Conservation (phyloP, 179 eudicot species). For the Amaranthus tricolor region DNA sequence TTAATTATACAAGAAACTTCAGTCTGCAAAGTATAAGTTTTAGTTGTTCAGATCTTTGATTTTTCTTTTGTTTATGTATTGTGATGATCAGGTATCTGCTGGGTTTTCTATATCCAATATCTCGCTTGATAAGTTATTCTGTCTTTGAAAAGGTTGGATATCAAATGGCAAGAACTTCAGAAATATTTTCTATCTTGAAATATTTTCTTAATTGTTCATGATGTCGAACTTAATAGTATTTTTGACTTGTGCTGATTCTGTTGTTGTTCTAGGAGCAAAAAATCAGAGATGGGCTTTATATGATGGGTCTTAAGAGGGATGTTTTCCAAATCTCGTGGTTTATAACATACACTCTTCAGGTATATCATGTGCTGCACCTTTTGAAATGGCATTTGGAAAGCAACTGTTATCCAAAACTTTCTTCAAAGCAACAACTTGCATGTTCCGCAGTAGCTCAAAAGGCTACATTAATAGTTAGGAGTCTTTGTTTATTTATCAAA, state of each 20-base stretch:
- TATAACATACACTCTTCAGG: constrained; percentile 86
- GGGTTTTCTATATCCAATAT: constrained; percentile 97
- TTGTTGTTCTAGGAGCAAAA: constrained; percentile 74
- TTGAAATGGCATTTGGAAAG: not conserved
- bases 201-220: not conserved
- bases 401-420: not conserved
- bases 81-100: constrained; percentile 68
- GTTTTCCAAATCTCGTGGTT: constrained; percentile 90
- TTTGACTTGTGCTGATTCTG: constrained; percentile 3
- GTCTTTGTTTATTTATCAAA: not conserved
- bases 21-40: not conserved
- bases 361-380: constrained; percentile 22
- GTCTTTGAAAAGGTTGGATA: constrained; percentile 86
- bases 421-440: no score
- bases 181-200: not conserved
- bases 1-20: constrained; percentile 9
- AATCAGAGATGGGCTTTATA: constrained; percentile 96
- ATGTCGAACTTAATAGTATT: not conserved
- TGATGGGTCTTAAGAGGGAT: constrained; percentile 95
- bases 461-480: not conserved
- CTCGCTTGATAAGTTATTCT: constrained; percentile 90
- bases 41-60: constrained; percentile 4
- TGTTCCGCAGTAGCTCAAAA: not conserved
- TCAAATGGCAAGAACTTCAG: constrained; percentile 7
- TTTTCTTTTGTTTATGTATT: constrained; percentile 24